Percentiles rank a stretch among this genome's conserved stretches.
These are phyloP conservation scores for Fraxinus anomala DNA, from an alignment of 257 asterid genomes.

Conservation along the genomic window DNA sequence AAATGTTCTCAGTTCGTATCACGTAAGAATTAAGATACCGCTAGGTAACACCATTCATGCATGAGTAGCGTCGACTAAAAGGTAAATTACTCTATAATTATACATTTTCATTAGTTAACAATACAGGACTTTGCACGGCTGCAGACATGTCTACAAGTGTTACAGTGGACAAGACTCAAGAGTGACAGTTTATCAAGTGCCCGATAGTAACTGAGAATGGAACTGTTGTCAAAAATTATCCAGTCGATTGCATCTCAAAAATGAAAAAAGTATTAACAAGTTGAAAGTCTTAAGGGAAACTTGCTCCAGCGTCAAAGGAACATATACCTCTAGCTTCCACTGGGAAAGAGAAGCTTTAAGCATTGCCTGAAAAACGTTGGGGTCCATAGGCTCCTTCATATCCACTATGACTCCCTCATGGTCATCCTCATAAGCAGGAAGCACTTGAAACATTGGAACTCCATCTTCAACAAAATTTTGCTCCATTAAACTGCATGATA, in stretches of 20 bases:
- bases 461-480: constrained; percentile 37
- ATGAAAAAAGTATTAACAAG: too few relatives aligned
- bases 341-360: constrained; percentile 51
- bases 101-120: not conserved
- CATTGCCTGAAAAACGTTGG: constrained; percentile 41
- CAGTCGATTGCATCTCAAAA: not conserved
- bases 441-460: constrained; percentile 33
- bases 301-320: not conserved
- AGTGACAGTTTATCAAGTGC: not conserved
- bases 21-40: not conserved
- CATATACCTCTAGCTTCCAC: constrained; percentile 70
- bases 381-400: constrained; percentile 58
- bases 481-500: constrained; percentile 42
- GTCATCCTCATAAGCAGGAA: constrained; percentile 57
- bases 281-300: not conserved
- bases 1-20: not conserved
- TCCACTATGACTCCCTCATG: constrained; percentile 69
- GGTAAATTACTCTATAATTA: not conserved
- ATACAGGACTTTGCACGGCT: not conserved
- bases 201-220: too few relatives aligned
- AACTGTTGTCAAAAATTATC: not conserved
- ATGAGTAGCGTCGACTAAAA: not conserved
- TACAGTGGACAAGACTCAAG: not conserved
- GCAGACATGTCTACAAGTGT: not conserved
- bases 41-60: not conserved